Evolutionary conservation across 1,139 yeast species (phyloP).

Genomic region (Nakaseomyces uthaithaninus): DNA sequence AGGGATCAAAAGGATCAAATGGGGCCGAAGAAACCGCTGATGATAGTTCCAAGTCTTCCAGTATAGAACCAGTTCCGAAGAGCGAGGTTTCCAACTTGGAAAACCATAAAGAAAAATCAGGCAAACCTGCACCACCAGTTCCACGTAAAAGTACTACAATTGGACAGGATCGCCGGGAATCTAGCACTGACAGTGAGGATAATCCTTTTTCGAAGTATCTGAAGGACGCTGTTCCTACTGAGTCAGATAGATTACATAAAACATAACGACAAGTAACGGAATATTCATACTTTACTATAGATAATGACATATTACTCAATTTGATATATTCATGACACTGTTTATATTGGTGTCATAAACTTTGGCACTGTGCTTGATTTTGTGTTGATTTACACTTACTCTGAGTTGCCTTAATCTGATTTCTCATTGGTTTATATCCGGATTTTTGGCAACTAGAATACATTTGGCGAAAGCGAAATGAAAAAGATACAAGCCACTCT

Average conservation of each 20-base stretch:
- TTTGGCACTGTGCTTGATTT: no score
- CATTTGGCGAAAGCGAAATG: no score
- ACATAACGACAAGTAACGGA: background rate
- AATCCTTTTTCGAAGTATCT: constrained; percentile 34
- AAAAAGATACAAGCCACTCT: no score
- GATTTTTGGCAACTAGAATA: no score
- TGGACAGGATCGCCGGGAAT: constrained; percentile 10
- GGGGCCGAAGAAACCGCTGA: background rate
- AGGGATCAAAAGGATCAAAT: background rate
- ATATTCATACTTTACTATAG: background rate
- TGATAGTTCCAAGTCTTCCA: no score
- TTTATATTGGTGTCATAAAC: no score
- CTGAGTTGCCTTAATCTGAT: no score
- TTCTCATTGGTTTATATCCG: no score
- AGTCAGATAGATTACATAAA: constrained; percentile 29
- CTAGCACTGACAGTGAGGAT: constrained; percentile 11
- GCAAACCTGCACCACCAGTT: constrained; percentile 19
- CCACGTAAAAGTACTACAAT: constrained; percentile 16
- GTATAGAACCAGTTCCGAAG: background rate
- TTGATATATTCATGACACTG: no score
- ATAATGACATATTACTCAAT: no score
- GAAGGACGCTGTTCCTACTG: constrained; percentile 34
- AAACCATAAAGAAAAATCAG: no score
- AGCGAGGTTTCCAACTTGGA: background rate
- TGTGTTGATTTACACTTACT: no score